Conservation (phyloP, 2,329 filamentous ascomycete species). For the Xylogone sp. region DNA sequence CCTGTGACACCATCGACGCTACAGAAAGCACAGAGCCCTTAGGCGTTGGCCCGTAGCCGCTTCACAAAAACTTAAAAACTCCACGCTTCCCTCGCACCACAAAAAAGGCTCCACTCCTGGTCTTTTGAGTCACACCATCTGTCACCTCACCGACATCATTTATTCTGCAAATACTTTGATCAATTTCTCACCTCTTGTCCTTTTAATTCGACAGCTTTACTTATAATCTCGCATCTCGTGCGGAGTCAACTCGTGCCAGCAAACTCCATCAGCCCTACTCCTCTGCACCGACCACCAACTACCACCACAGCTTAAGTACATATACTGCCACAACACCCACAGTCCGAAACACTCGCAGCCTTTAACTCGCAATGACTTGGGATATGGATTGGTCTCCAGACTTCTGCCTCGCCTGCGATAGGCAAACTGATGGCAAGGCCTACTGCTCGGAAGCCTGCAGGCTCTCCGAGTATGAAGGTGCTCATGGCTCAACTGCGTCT, state of each 20-base stretch:
- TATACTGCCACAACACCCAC: neutral
- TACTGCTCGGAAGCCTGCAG: conserved; percentile 94
- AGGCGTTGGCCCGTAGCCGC: neutral
- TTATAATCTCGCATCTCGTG: conserved; percentile 3
- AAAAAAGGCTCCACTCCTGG: conserved; percentile 22
- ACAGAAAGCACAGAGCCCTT: conserved; percentile 11
- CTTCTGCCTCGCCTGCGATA: conserved; percentile 92
- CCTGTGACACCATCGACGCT: conserved; percentile 15
- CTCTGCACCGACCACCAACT: conserved; percentile 3
- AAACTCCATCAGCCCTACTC: neutral
- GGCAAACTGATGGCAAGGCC: conserved; percentile 74
- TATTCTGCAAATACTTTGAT: conserved; percentile 13
- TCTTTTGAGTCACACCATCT: conserved; percentile 24
- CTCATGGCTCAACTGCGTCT: conserved; percentile 54
- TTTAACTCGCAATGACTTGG: conserved; percentile 21
- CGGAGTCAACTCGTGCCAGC: neutral
- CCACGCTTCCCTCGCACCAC: conserved; percentile 12
- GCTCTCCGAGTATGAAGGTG: conserved; percentile 80
- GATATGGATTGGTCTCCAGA: conserved; percentile 70
- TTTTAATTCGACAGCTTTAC: conserved; percentile 7
- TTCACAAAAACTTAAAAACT: neutral
- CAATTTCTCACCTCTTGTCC: conserved; percentile 6
- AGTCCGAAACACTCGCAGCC: conserved; percentile 8
- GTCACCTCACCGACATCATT: conserved; percentile 18
- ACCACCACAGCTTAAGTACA: neutral